phyloP scores from a whole-genome alignment of 1,284 basidiomycete genomes.

The Mycosarcoma maydis region DNA sequence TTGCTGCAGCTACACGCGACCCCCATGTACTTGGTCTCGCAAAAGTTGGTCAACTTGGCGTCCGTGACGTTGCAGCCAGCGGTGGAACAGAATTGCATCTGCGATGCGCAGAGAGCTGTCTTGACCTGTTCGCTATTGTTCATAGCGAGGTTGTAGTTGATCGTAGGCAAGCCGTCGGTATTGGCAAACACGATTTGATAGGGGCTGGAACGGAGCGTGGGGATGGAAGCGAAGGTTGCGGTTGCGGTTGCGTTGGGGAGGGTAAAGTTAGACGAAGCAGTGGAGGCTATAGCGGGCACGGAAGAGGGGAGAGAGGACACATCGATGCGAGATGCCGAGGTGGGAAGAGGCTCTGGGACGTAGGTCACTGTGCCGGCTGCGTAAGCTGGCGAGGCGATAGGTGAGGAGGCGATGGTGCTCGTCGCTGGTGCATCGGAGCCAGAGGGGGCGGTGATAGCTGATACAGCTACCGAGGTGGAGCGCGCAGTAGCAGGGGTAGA shows the following conservation, averaged over 20 bases:
- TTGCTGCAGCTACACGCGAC: slow-evolving; percentile 54
- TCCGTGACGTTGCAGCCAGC: slow-evolving; percentile 53
- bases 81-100: slow-evolving; percentile 57
- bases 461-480: slow-evolving; percentile 5
- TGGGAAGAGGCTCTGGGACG: slow-evolving; percentile 26
- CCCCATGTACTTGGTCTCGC: slow-evolving; percentile 57
- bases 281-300: slow-evolving; percentile 14
- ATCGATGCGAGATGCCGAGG: slow-evolving; percentile 23
- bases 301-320: slow-evolving; percentile 32
- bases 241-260: slow-evolving; percentile 46
- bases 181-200: slow-evolving; percentile 49
- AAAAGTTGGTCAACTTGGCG: slow-evolving; percentile 59
- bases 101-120: slow-evolving; percentile 49
- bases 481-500: slow-evolving; percentile 5
- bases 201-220: slow-evolving; percentile 31
- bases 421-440: slow-evolving; percentile 30
- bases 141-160: slow-evolving; percentile 37
- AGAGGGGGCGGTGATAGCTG: slow-evolving; percentile 17
- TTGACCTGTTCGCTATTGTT: slow-evolving; percentile 27
- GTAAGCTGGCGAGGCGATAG: slow-evolving; percentile 28
- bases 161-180: slow-evolving; percentile 28
- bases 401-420: slow-evolving; percentile 22
- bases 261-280: slow-evolving; percentile 55
- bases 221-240: slow-evolving; percentile 32
- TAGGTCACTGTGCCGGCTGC: slow-evolving; percentile 42